Conservation (phyloP, 768 basidiomycete genomes). For the Mycena galericulata region DNA sequence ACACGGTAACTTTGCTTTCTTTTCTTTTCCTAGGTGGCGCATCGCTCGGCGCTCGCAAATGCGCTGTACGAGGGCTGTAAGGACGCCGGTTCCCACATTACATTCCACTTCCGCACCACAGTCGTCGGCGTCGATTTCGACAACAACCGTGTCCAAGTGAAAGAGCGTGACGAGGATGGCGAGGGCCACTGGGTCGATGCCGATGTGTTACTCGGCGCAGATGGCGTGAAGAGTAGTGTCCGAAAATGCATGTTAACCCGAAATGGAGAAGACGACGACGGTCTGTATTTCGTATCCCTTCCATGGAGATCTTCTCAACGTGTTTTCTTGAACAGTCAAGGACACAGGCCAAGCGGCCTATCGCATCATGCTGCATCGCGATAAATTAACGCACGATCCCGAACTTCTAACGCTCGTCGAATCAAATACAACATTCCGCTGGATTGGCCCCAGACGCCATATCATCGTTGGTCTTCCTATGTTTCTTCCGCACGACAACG, state of each 20-base stretch:
- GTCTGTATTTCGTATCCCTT: background rate
- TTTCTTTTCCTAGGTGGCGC: slow-evolving; percentile 39
- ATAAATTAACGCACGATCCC: slow-evolving; percentile 45
- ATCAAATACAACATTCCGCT: slow-evolving; percentile 44
- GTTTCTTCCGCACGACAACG: background rate
- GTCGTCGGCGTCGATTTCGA: slow-evolving; percentile 43
- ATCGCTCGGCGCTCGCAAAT: slow-evolving; percentile 49
- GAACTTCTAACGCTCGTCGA: slow-evolving; percentile 49
- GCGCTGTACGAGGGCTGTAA: slow-evolving; percentile 44
- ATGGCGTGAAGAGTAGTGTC: slow-evolving; percentile 51
- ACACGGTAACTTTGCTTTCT: background rate
- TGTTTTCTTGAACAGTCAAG: slow-evolving; percentile 30
- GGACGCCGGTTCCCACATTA: slow-evolving; percentile 38
- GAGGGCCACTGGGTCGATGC: slow-evolving; percentile 41
- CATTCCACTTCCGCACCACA: slow-evolving; percentile 43
- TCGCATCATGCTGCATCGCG: slow-evolving; percentile 48
- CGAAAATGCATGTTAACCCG: slow-evolving; percentile 46
- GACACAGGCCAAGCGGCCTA: slow-evolving; percentile 56
- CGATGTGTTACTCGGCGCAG: slow-evolving; percentile 52
- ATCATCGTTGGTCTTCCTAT: slow-evolving; percentile 40
- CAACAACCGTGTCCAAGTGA: slow-evolving; percentile 24
- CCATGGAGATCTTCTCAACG: background rate
- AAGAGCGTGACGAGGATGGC: slow-evolving; percentile 15
- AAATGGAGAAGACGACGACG: slow-evolving; percentile 41
- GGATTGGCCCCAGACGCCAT: slow-evolving; percentile 51